Percentiles rank a stretch among this genome's conserved stretches.
Evolutionary conservation across 2,329 filamentous ascomycete species (phyloP).

Genomic region (Ambrosiella beaveri): DNA sequence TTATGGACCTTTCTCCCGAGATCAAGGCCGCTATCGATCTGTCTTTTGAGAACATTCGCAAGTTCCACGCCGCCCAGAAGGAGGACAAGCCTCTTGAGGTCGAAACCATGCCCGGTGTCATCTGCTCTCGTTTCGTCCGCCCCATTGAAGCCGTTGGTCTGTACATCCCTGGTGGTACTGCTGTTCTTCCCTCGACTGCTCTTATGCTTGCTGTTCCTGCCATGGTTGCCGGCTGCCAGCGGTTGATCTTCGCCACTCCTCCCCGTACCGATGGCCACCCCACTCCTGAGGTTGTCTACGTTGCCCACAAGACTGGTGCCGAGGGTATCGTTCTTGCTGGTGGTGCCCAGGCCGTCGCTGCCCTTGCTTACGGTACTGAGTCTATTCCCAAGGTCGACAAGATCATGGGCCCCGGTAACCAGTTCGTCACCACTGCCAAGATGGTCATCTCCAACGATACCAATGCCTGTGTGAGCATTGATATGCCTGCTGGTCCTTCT

Average conservation of each 20-base stretch:
- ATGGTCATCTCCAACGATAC: conserved; percentile 98
- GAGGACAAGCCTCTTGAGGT: conserved; percentile 68
- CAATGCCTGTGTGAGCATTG: conserved; percentile 83
- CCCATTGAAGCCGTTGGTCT: conserved; percentile 92
- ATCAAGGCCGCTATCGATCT: conserved; percentile 84
- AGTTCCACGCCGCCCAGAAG: conserved; percentile 83
- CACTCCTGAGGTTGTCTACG: conserved; percentile 93
- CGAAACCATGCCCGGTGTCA: conserved; percentile 94
- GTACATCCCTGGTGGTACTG: conserved; percentile 90
- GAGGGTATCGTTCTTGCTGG: conserved; percentile 92
- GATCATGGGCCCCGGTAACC: conserved; percentile 92
- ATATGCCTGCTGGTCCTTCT: conserved; percentile 94
- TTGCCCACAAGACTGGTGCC: conserved; percentile 89
- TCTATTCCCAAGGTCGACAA: conserved; percentile 95
- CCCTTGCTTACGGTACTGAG: conserved; percentile 93
- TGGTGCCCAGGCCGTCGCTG: conserved; percentile 86
- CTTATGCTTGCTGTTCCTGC: conserved; percentile 97
- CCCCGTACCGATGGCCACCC: conserved; percentile 77
- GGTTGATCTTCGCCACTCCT: conserved; percentile 83
- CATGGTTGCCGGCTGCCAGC: conserved; percentile 92
- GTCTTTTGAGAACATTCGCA: conserved; percentile 84
- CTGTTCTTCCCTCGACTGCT: conserved; percentile 89
- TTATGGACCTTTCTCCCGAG: conserved; percentile 74
- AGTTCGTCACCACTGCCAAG: conserved; percentile 96
- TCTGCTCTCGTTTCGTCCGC: conserved; percentile 81